phyloP scores from a whole-genome alignment of 257 asterid species.

The Plantago elongata region DNA sequence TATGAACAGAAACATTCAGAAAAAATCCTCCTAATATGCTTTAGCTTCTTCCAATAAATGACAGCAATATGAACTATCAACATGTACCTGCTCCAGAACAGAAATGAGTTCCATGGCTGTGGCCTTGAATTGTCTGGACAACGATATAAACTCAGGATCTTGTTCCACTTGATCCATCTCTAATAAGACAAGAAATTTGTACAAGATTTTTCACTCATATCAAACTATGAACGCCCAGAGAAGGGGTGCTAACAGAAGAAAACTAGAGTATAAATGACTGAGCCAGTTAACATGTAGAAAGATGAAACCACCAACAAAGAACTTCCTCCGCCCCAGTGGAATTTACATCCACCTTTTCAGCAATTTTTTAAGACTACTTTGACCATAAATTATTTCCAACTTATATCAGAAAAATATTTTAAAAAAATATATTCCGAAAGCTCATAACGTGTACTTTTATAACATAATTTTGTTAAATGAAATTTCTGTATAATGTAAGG shows the following conservation, averaged over 20 bases:
- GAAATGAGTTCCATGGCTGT: slow-evolving; percentile 92
- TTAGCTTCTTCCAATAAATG: slow-evolving; percentile 13
- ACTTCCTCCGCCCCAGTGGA: too few species aligned
- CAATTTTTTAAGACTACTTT: too few species aligned
- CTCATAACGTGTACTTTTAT: too few species aligned
- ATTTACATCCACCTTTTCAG: too few species aligned
- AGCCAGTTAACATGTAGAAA: not conserved
- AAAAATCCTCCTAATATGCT: not conserved
- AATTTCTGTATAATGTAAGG: too few species aligned
- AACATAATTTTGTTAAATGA: too few species aligned
- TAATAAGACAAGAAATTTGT: slow-evolving; percentile 23
- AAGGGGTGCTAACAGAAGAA: slow-evolving; percentile 14
- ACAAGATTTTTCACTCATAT: slow-evolving; percentile 16
- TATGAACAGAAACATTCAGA: slow-evolving; percentile 8
- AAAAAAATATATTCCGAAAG: too few species aligned
- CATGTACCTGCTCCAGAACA: slow-evolving; percentile 87
- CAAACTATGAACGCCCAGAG: slow-evolving; percentile 15
- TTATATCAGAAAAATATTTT: too few species aligned
- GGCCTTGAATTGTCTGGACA: slow-evolving; percentile 93
- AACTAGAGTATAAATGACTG: slow-evolving; percentile 5
- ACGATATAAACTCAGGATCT: slow-evolving; percentile 82
- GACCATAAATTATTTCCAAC: too few species aligned
- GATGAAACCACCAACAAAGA: not conserved
- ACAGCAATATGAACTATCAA: slow-evolving; percentile 18
- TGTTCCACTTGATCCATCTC: slow-evolving; percentile 96